Percentiles rank a stretch among this genome's conserved stretches.
Conservation (phyloP, 306 rosid species). For the Canavalia ensiformis region DNA sequence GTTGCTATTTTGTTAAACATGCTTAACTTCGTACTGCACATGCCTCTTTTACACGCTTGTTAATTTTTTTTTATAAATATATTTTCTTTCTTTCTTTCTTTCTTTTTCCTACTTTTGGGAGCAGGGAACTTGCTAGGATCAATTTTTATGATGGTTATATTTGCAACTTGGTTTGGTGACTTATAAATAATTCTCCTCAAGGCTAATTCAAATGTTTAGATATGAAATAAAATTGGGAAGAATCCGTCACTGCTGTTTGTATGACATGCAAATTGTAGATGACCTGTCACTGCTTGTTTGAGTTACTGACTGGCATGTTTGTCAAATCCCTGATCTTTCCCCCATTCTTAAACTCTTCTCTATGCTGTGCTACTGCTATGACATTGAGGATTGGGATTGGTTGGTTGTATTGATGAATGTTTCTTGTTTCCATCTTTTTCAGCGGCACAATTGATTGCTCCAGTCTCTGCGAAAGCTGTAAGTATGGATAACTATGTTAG, state of each 20-base stretch:
- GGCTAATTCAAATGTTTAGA: conserved; percentile 24
- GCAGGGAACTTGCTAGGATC: neutral
- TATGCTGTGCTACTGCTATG: conserved; percentile 5
- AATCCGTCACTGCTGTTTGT: conserved; percentile 24
- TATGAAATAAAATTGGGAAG: conserved; percentile 20
- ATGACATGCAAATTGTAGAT: conserved; percentile 7
- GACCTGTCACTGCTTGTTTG: conserved; percentile 13
- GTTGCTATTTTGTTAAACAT: neutral
- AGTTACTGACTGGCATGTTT: conserved; percentile 32
- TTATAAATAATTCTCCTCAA: neutral
- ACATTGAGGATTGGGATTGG: conserved; percentile 24
- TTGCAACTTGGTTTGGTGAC: conserved; percentile 3
- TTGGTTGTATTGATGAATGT: conserved; percentile 25
- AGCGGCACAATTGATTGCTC: conserved; percentile 70
- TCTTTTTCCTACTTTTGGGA: neutral
- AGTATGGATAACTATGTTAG: conserved; percentile 51
- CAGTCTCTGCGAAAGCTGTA: conserved; percentile 76
- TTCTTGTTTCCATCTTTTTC: conserved; percentile 51
- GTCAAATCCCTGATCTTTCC: neutral
- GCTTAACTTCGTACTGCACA: neutral
- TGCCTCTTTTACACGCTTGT: neutral
- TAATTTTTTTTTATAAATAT: neutral
- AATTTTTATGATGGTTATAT: conserved; percentile 3
- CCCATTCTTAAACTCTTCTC: neutral
- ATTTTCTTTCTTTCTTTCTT: neutral